Evolutionary conservation across 257 asterid species (phyloP).

Genomic region (Solanum rostratum): DNA sequence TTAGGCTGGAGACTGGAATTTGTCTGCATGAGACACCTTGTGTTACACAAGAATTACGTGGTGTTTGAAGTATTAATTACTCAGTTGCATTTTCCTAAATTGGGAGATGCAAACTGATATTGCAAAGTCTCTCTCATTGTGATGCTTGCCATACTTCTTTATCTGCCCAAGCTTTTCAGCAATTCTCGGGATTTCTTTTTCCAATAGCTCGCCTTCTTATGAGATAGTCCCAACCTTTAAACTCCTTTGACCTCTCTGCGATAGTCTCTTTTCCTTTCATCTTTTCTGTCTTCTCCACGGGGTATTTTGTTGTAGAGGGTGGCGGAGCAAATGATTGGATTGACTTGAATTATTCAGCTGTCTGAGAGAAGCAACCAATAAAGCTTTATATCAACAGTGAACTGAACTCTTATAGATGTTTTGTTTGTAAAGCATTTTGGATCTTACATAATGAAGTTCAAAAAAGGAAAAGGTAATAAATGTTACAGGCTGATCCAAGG

Average conservation of each 20-base stretch:
- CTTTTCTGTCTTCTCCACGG: neutral
- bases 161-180: neutral
- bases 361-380: neutral
- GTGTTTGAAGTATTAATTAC: neutral
- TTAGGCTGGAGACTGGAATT: neutral
- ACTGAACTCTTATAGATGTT: neutral
- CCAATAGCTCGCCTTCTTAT: neutral
- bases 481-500: neutral
- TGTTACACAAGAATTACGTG: neutral
- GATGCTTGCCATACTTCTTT: neutral
- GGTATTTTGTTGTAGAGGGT: neutral
- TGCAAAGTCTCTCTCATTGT: neutral
- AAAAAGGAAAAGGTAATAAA: neutral
- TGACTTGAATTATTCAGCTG: neutral
- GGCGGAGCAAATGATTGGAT: neutral
- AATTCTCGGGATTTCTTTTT: neutral
- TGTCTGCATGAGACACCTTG: neutral
- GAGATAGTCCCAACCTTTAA: neutral
- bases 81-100: neutral
- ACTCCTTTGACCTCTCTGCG: neutral
- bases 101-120: neutral
- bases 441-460: neutral
- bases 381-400: neutral
- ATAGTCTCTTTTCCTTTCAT: neutral
- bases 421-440: neutral